Evolutionary conservation across 73 alveolate genomes (phyloP).

Genomic region (Tetrahymena malaccensis): DNA sequence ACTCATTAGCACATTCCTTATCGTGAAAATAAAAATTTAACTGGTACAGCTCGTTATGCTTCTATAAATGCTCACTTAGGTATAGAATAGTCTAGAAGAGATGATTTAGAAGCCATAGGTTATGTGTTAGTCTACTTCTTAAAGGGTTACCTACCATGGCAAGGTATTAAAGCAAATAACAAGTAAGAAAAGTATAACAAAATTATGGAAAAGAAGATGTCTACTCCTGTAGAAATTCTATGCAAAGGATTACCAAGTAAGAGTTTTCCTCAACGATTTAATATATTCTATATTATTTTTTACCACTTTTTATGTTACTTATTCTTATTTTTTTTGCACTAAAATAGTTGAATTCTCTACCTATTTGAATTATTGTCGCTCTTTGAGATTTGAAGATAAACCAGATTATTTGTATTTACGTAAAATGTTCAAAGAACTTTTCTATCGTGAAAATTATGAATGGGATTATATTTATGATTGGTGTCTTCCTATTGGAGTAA

Average conservation of each 20-base stretch:
- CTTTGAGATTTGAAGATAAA: constrained; percentile 62
- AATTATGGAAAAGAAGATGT: constrained; percentile 53
- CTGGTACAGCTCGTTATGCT: constrained; percentile 78
- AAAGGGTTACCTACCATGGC: constrained; percentile 61
- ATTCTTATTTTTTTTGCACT: no score
- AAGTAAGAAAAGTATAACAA: constrained; percentile 52
- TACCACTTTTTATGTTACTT: no score
- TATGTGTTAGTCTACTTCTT: constrained; percentile 52
- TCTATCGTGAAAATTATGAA: constrained; percentile 47
- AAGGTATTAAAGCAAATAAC: constrained; percentile 50
- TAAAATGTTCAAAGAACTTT: constrained; percentile 52
- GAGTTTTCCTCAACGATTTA: no score
- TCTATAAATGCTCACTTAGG: constrained; percentile 61
- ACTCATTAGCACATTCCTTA: constrained; percentile 71
- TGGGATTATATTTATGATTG: constrained; percentile 62
- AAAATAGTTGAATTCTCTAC: constrained; percentile 53
- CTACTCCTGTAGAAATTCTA: constrained; percentile 57
- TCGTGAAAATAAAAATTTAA: constrained; percentile 55
- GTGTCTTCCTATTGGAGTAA: constrained; percentile 38
- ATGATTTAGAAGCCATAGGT: constrained; percentile 67
- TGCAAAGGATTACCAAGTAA: constrained; percentile 62
- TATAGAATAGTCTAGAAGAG: constrained; percentile 59
- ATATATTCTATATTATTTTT: no score
- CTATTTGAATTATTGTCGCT: constrained; percentile 50
- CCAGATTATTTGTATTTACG: constrained; percentile 65